These are phyloP conservation scores for Biscogniauxia sp. DNA, from an alignment of 2,329 filamentous ascomycete species.

Conservation along the genomic window DNA sequence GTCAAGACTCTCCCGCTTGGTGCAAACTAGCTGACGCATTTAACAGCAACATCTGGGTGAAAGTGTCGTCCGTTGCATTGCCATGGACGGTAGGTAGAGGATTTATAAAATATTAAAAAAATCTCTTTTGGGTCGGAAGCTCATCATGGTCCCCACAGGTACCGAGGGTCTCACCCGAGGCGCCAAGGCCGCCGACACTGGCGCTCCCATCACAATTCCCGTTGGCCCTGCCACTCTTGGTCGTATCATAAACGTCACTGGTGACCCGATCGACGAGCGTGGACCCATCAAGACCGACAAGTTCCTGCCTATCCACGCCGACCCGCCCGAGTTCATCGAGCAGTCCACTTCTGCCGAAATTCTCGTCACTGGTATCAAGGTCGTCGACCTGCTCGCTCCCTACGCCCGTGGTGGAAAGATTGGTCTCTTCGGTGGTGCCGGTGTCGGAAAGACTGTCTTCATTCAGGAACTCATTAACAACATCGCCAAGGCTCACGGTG, in stretches of 20 bases:
- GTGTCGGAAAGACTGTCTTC: conserved; percentile 99
- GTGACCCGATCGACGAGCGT: conserved; percentile 99
- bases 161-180: conserved; percentile 99
- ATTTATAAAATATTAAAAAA: conserved; percentile 2
- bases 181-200: conserved; percentile 79
- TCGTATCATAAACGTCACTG: conserved; percentile 99
- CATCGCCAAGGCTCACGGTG: conserved; percentile 99
- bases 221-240: conserved; percentile 91
- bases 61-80: conserved; percentile 99
- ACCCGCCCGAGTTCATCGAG: conserved; percentile 87
- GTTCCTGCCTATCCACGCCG: conserved; percentile 86
- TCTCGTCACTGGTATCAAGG: conserved; percentile 99
- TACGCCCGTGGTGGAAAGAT: conserved; percentile 99
- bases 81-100: conserved; percentile 87
- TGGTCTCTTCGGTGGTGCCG: conserved; percentile 99
- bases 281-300: conserved; percentile 94
- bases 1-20: conserved; percentile 24
- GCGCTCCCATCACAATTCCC: conserved; percentile 92
- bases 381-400: conserved; percentile 96
- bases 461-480: conserved; percentile 99
- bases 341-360: conserved; percentile 97
- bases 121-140: conserved; percentile 16
- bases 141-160: conserved; percentile 55
- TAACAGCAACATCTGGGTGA: conserved; percentile 96
- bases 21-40: conserved; percentile 29